Conservation (phyloP, 2,329 filamentous ascomycete genomes). For the Helminthosporium solani region DNA sequence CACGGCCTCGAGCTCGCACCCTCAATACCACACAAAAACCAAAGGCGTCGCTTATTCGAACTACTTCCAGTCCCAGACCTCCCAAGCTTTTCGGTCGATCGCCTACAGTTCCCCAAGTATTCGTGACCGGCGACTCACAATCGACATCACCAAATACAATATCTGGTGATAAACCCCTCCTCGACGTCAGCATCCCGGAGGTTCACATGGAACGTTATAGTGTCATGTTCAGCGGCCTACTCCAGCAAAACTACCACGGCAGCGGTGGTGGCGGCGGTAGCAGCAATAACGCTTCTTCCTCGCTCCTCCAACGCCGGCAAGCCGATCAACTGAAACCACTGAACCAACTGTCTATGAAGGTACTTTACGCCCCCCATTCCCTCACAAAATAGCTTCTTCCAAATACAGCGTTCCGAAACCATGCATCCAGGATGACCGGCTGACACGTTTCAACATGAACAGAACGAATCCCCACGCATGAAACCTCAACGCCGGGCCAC, state of each 20-base stretch:
- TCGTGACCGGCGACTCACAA: constrained; percentile 14
- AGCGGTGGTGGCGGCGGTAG: no score
- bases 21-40: constrained; percentile 11
- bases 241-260: constrained; percentile 54
- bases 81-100: constrained; percentile 11
- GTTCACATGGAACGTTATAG: constrained; percentile 86
- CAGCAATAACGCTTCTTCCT: constrained; percentile 11
- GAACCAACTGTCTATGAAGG: constrained; percentile 35
- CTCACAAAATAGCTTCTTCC: neutral
- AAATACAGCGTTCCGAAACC: neutral
- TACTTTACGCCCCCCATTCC: constrained; percentile 13
- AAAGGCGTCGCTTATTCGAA: constrained; percentile 17
- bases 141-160: constrained; percentile 7
- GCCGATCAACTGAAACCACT: constrained; percentile 38
- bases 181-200: constrained; percentile 79
- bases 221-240: constrained; percentile 82
- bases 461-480: constrained; percentile 12
- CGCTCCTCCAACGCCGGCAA: constrained; percentile 39
- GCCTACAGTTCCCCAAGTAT: constrained; percentile 20
- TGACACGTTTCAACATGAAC: constrained; percentile 14
- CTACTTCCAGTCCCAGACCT: constrained; percentile 16
- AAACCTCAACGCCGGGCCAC: constrained; percentile 36
- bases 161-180: constrained; percentile 32
- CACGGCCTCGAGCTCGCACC: constrained; percentile 23
- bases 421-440: neutral